Evolutionary conservation across 2,329 filamentous ascomycete species (phyloP).

Genomic region (Verticillium longisporum): DNA sequence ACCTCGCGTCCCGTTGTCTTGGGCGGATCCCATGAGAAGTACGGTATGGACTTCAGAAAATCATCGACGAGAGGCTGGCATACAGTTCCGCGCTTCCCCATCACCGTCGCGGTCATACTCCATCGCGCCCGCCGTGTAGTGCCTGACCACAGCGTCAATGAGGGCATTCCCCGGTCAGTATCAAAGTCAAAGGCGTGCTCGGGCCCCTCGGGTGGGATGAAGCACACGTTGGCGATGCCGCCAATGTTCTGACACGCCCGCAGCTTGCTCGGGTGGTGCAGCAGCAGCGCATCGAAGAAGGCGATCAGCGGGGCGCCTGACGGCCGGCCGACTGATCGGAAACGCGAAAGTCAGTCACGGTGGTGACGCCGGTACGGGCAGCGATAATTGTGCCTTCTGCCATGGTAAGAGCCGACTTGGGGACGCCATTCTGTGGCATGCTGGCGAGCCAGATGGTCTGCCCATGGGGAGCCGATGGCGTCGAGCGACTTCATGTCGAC

Average conservation of each 20-base stretch:
- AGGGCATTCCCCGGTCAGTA: constrained; percentile 48
- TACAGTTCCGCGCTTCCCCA: constrained; percentile 40
- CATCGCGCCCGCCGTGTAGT: constrained; percentile 42
- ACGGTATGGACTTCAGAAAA: constrained; percentile 38
- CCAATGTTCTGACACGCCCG: constrained; percentile 56
- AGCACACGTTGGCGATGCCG: constrained; percentile 54
- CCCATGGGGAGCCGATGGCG: constrained; percentile 43
- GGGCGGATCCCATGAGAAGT: constrained; percentile 42
- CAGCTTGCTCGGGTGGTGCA: constrained; percentile 49
- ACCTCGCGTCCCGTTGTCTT: constrained; percentile 55
- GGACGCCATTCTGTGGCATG: constrained; percentile 41
- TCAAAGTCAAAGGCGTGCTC: constrained; percentile 42
- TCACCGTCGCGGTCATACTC: constrained; percentile 46
- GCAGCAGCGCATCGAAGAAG: constrained; percentile 48
- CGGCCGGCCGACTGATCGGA: constrained; percentile 49
- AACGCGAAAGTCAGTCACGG: constrained; percentile 51
- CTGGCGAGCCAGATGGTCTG: constrained; percentile 46
- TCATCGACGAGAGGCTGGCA: constrained; percentile 44
- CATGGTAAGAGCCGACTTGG: constrained; percentile 45
- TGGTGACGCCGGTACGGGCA: constrained; percentile 47
- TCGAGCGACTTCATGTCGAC: constrained; percentile 41
- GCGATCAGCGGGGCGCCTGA: constrained; percentile 48
- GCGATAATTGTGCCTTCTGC: constrained; percentile 50
- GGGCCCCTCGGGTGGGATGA: constrained; percentile 42
- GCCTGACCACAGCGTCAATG: constrained; percentile 49